Evolutionary conservation across 768 basidiomycete species (phyloP), one percentile per base, ranked within the genome.

Genomic region (Clavulina sp.): DNA sequence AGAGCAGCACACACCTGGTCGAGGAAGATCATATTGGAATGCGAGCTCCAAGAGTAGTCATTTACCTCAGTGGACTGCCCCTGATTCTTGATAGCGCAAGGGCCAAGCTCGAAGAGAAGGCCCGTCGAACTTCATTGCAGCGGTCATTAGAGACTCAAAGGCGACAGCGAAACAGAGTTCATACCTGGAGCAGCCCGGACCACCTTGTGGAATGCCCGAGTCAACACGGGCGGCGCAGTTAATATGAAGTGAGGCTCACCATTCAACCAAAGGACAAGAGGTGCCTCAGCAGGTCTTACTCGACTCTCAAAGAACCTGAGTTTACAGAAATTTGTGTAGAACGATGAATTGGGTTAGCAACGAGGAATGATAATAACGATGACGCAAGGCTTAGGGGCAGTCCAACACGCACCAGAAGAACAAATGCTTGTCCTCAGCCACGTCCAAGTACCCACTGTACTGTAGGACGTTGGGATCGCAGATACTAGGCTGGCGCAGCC

Each of bases 81-180:
- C 1, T 78, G 69, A 40, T 86, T 66, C 18, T 73, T 66, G 55
- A 96, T 71, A 29, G 66, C 67, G 66, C 93, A 96, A 0, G 93
- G 91, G 0, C 93, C 93, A 21, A 93, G 78, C 61, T 96, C 91
- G 58, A 93, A 87, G 16, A 97, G 70, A 23, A 95, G 74, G 6
- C 92, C 92, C 1, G 85, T 83, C n/a, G n/a, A n/a, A n/a, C n/a
- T n/a, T n/a, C n/a, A 6, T 80, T 77, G 5, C 78, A 81, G 51
- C 76, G 78, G 52, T n/a, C n/a, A 62, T 62, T 16, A 63, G 58
- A 28, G 66, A 77, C 79, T 5, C 78, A 50, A 47, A 53, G 41
- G 48, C 43, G 29, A 21, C 48, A n/a, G n/a, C n/a, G n/a, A n/a
- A n/a, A n/a, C n/a, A n/a, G n/a, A n/a, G n/a, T n/a, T n/a, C n/a